Conservation (phyloP, 2,329 filamentous ascomycete species). For the Aspergillus candidus region DNA sequence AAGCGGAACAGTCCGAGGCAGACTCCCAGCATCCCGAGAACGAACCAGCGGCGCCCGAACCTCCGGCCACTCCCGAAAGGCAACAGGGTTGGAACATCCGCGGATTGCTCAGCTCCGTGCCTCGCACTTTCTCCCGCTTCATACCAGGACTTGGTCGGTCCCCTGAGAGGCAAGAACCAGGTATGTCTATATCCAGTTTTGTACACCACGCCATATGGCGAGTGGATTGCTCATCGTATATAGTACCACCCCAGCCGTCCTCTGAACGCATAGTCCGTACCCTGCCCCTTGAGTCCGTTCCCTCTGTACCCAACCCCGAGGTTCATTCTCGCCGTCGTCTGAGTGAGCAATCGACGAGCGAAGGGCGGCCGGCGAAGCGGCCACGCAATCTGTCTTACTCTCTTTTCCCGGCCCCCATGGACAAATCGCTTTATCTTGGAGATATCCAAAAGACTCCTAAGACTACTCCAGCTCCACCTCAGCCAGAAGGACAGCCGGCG, state of each 20-base stretch:
- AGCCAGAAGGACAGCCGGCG: not conserved
- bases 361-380: constrained; percentile 13
- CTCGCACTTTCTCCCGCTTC: constrained; percentile 23
- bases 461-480: not conserved
- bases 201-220: not conserved
- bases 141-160: constrained; percentile 17
- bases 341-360: constrained; percentile 4
- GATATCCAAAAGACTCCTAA: constrained; percentile 10
- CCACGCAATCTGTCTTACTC: constrained; percentile 20
- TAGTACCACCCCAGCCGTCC: constrained; percentile 11
- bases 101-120: constrained; percentile 26
- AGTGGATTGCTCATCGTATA: constrained; percentile 4
- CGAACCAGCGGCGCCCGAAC: constrained; percentile 4
- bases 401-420: constrained; percentile 22
- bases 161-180: constrained; percentile 11
- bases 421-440: constrained; percentile 17
- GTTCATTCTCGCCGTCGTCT: constrained; percentile 9
- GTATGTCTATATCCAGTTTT: constrained; percentile 6
- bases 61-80: constrained; percentile 20
- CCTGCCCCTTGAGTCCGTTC: not conserved
- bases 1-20: constrained; percentile 3
- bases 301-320: constrained; percentile 4
- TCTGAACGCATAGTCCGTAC: constrained; percentile 15
- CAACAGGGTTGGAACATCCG: constrained; percentile 24
- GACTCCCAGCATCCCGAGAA: constrained; percentile 1